These are phyloP conservation scores for Colletotrichum eremochloae DNA, from an alignment of 2,329 filamentous ascomycete species.

Conservation along the genomic window DNA sequence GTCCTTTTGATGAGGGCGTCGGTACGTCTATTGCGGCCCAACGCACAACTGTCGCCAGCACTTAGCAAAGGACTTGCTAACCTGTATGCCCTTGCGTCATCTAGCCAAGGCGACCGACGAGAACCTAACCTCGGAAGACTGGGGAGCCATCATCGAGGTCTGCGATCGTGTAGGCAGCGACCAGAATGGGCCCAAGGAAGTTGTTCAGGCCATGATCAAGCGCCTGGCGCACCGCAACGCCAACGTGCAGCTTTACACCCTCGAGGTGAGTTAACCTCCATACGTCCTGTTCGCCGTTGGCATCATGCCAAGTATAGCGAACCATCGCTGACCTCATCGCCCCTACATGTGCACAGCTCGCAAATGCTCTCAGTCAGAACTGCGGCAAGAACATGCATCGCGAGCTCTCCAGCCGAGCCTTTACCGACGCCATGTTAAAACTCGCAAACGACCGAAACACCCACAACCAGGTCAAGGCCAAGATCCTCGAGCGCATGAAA, in stretches of 20 bases:
- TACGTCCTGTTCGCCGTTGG: background rate
- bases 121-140: slow-evolving; percentile 89
- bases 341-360: slow-evolving; percentile 68
- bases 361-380: slow-evolving; percentile 92
- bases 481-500: slow-evolving; percentile 96
- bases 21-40: slow-evolving; percentile 57
- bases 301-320: background rate
- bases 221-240: slow-evolving; percentile 92
- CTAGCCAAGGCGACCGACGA: slow-evolving; percentile 89
- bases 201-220: slow-evolving; percentile 91
- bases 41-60: background rate
- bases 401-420: slow-evolving; percentile 90
- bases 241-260: slow-evolving; percentile 94
- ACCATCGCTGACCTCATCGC: slow-evolving; percentile 29
- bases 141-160: slow-evolving; percentile 74
- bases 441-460: slow-evolving; percentile 95
- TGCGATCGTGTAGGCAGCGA: slow-evolving; percentile 71
- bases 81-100: slow-evolving; percentile 7
- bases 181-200: slow-evolving; percentile 79
- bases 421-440: slow-evolving; percentile 92
- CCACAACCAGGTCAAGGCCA: slow-evolving; percentile 95
- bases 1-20: slow-evolving; percentile 71
- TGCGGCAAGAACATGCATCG: slow-evolving; percentile 89
- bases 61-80: background rate
- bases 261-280: slow-evolving; percentile 72